Evolutionary conservation across 371 early-diverging fungal genomes (phyloP), one percentile per base, ranked within the genome.

Genomic region (Zancudomyces culisetae): DNA sequence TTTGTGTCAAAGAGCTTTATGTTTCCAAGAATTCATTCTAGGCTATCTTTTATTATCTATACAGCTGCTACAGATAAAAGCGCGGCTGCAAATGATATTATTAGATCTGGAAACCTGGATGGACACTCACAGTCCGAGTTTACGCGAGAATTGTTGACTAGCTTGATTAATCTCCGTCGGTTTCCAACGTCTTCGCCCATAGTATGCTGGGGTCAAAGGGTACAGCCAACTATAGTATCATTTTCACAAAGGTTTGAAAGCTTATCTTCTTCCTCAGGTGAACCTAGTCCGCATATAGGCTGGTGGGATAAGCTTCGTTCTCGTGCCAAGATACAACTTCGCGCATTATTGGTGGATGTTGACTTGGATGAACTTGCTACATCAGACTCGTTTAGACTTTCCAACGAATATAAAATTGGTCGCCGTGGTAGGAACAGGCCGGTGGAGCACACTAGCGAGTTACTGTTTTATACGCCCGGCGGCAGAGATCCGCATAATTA

Each of bases 261-360:
- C 2, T 49, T 56, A 1, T 64, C 69, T 2, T 60, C 61, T 8
- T 57, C 70, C 42, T 62, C 61, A 27, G 57, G 62, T 27, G 70
- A 69, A 19, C 57, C 60, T 42, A 69, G 70, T 13, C 70, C 70
- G 0, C 53, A 58, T 2, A 45, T 69, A 19, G 64, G 64, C 3
- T 69, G 70, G 70, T 69, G 70, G 70, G 70, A 69, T 52, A 69
- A 69, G 55, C 45, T 69, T 51, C 62, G 70, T 26, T 62, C 62
- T 29, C 54, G 65, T 2, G 53, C 61, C 43, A 66, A 63, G 23
- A 23, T 63, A 27, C 60, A 54, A 35, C 49, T 54, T 19, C 60
- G 66, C 23, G 56, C 62, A 57, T 58, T 67, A 1, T 62, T 64
- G 19, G 52, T 66, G 22, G 56, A 68, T n/a, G 62, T 48, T 23